These are phyloP conservation scores for Ophiostoma pallidulum DNA, from an alignment of 2,329 filamentous ascomycete species.

Conservation along the genomic window DNA sequence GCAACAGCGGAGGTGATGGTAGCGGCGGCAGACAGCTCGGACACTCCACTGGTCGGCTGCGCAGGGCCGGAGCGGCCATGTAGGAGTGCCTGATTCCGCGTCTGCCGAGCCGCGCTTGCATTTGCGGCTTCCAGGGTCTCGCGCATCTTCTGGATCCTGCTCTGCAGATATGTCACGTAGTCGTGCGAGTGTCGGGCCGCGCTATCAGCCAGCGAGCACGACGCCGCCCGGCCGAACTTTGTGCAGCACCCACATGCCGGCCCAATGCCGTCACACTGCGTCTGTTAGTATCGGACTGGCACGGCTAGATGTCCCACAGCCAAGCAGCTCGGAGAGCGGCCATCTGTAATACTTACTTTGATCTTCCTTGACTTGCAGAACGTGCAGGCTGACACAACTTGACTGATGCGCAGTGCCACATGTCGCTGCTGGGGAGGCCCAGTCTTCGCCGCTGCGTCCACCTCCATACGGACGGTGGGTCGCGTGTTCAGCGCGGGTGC, in stretches of 20 bases:
- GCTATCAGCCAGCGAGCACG: conserved; percentile 16
- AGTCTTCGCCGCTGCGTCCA: not conserved
- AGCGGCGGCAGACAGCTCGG: not conserved
- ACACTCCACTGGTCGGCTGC: no score
- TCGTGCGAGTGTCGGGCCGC: conserved; percentile 14
- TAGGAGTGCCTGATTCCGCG: no score
- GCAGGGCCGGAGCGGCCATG: no score
- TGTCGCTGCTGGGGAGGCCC: not conserved
- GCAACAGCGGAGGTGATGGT: not conserved
- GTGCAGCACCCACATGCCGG: conserved; percentile 19
- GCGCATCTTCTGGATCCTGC: conserved; percentile 14
- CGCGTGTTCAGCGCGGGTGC: no score
- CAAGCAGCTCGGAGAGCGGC: no score
- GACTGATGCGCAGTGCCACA: conserved; percentile 9
- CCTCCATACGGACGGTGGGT: not conserved
- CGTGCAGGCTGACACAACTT: conserved; percentile 19
- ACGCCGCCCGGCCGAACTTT: conserved; percentile 17
- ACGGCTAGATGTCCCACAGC: no score
- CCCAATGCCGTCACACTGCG: conserved; percentile 15
- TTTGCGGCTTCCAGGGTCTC: not conserved
- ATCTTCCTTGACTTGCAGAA: conserved; percentile 21
- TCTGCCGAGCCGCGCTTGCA: no score
- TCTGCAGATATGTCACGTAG: conserved; percentile 18
- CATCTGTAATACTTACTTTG: conserved; percentile 14
- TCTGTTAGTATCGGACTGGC: not conserved